These are phyloP conservation scores for Endothia cerciana DNA, from an alignment of 2,329 filamentous ascomycete genomes.

Conservation along the genomic window DNA sequence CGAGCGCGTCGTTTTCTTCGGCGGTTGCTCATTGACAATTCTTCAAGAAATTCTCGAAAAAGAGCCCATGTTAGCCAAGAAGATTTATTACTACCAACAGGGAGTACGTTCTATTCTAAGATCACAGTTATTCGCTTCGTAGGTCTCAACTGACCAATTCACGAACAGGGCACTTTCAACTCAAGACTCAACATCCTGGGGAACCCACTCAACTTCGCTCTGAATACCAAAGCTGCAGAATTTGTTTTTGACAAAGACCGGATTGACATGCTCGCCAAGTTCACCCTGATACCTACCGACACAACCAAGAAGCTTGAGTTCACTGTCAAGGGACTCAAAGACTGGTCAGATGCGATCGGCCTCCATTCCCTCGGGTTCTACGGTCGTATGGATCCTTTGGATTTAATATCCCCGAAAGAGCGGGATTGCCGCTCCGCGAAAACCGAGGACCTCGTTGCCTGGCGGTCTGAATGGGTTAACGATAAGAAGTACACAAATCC, in stretches of 20 bases:
- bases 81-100: slow-evolving; percentile 25
- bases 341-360: slow-evolving; percentile 21
- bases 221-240: slow-evolving; percentile 24
- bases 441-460: slow-evolving; percentile 19
- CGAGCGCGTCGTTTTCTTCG: slow-evolving; percentile 24
- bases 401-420: slow-evolving; percentile 20
- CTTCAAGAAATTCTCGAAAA: slow-evolving; percentile 22
- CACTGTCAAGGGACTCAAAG: slow-evolving; percentile 11
- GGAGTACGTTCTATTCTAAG: slow-evolving; percentile 9
- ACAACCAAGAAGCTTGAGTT: slow-evolving; percentile 28
- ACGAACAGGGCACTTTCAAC: slow-evolving; percentile 23
- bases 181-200: slow-evolving; percentile 27
- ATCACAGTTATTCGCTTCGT: background rate
- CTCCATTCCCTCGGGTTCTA: slow-evolving; percentile 26
- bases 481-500: background rate
- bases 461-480: slow-evolving; percentile 15
- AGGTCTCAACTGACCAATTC: background rate
- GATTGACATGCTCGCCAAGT: slow-evolving; percentile 14
- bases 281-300: slow-evolving; percentile 27
- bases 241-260: slow-evolving; percentile 17
- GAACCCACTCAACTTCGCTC: slow-evolving; percentile 29
- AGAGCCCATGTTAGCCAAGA: slow-evolving; percentile 17
- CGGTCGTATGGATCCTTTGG: slow-evolving; percentile 23
- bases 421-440: background rate
- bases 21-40: slow-evolving; percentile 26